Evolutionary conservation across 2,329 filamentous ascomycete genomes (phyloP).

Genomic region (Penicillium sp.): DNA sequence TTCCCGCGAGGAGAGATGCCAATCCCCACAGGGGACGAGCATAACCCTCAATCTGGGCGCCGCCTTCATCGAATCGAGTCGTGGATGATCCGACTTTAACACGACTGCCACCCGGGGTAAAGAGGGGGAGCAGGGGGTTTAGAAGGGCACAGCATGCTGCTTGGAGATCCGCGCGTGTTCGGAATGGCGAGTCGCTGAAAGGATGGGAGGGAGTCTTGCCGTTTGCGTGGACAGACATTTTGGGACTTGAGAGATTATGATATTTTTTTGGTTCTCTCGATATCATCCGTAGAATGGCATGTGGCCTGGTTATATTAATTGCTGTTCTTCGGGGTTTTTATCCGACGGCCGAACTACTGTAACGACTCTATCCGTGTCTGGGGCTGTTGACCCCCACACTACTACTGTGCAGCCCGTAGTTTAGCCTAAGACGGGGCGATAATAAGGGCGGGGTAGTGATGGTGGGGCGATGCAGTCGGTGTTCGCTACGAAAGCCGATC

Average conservation of each 20-base stretch:
- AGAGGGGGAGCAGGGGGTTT: slow-evolving; percentile 73
- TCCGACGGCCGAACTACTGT: not conserved
- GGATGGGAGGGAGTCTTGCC: slow-evolving; percentile 37
- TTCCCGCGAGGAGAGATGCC: slow-evolving; percentile 71
- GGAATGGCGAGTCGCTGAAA: slow-evolving; percentile 38
- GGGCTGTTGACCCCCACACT: not conserved
- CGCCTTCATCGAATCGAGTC: slow-evolving; percentile 77
- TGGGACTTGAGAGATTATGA: not conserved
- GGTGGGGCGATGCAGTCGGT: not conserved
- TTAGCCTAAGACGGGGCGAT: not conserved
- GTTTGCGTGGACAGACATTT: slow-evolving; percentile 41
- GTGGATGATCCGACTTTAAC: slow-evolving; percentile 74
- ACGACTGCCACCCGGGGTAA: slow-evolving; percentile 69
- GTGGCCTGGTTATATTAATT: not conserved
- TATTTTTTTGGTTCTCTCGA: not conserved
- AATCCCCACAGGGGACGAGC: slow-evolving; percentile 78
- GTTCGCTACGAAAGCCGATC: slow-evolving; percentile 5
- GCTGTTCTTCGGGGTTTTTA: not conserved
- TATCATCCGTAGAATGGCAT: not conserved
- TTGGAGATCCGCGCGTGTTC: slow-evolving; percentile 54
- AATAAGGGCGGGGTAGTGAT: not conserved
- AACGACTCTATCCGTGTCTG: not conserved
- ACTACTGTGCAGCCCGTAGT: not conserved
- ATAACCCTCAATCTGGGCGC: slow-evolving; percentile 77
- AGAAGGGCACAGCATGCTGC: slow-evolving; percentile 67